phyloP scores from a whole-genome alignment of 176 grass and related monocot species.

The Aegilops tauschii region DNA sequence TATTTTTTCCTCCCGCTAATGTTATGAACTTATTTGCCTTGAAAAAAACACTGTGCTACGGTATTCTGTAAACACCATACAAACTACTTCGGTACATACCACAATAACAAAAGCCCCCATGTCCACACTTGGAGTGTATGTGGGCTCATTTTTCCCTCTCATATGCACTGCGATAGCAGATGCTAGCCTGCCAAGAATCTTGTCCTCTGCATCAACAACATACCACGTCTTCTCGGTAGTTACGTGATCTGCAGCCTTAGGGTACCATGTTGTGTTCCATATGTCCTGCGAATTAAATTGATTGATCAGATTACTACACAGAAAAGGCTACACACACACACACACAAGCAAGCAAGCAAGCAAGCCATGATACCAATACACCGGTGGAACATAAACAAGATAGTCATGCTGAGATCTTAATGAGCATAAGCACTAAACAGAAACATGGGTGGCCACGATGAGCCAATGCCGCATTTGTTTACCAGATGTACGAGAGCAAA shows the following conservation, averaged over 20 bases:
- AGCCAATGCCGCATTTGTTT: background rate
- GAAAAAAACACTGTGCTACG: background rate
- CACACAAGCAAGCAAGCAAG: background rate
- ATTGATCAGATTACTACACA: background rate
- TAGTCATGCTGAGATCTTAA: background rate
- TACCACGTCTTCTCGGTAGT: slow-evolving; percentile 94
- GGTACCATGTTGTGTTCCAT: slow-evolving; percentile 98
- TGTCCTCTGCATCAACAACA: slow-evolving; percentile 88
- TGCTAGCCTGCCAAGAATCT: slow-evolving; percentile 89
- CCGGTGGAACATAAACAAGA: background rate
- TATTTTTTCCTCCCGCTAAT: background rate
- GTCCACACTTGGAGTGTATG: slow-evolving; percentile 95
- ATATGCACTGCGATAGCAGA: slow-evolving; percentile 97
- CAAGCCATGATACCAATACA: background rate
- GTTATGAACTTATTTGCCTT: background rate
- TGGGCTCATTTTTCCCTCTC: slow-evolving; percentile 94
- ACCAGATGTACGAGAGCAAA: background rate
- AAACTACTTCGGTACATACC: slow-evolving; percentile 46
- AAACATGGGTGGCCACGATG: background rate
- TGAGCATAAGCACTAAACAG: slow-evolving; percentile 3
- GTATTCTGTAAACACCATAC: background rate
- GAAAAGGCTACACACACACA: slow-evolving; percentile 9
- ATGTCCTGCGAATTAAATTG: slow-evolving; percentile 65
- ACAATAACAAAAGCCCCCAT: slow-evolving; percentile 99
- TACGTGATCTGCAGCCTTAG: slow-evolving; percentile 93